phyloP scores from a whole-genome alignment of 1,139 yeast species.

The Torulaspora pretoriensis region DNA sequence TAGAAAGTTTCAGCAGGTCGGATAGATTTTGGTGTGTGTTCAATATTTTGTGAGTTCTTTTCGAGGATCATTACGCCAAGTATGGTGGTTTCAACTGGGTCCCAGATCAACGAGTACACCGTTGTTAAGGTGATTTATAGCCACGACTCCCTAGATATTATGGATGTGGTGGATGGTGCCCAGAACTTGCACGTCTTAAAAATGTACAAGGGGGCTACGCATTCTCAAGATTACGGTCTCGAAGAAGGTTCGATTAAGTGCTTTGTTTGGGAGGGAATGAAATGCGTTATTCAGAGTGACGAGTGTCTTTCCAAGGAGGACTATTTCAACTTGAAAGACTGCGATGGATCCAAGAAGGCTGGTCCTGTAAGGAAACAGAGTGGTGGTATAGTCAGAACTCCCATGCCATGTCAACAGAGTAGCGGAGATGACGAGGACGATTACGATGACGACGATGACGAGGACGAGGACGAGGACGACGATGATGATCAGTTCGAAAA shows the following conservation, averaged over 20 bases:
- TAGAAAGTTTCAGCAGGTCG: not conserved
- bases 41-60: no score
- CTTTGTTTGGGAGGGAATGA: conserved; percentile 4
- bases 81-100: conserved; percentile 6
- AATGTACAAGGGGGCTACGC: conserved; percentile 1
- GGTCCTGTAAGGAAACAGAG: conserved; percentile 6
- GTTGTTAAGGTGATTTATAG: conserved; percentile 2
- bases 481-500: conserved; percentile 10
- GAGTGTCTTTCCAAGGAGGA: conserved; percentile 1
- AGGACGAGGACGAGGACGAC: conserved; percentile 9
- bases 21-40: not conserved
- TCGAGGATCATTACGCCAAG: not conserved
- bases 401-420: conserved; percentile 13
- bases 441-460: conserved; percentile 6
- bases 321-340: conserved; percentile 6
- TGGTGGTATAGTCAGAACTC: conserved; percentile 13
- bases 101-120: conserved; percentile 5
- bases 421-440: conserved; percentile 7
- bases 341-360: not conserved
- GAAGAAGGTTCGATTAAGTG: conserved; percentile 1
- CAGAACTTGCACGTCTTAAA: conserved; percentile 1
- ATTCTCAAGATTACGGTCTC: not conserved
- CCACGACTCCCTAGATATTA: conserved; percentile 2
- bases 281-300: conserved; percentile 2
- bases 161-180: conserved; percentile 3